Evolutionary conservation across 208 protist species (phyloP).

Genomic region (Herpetomonas tarakana): DNA sequence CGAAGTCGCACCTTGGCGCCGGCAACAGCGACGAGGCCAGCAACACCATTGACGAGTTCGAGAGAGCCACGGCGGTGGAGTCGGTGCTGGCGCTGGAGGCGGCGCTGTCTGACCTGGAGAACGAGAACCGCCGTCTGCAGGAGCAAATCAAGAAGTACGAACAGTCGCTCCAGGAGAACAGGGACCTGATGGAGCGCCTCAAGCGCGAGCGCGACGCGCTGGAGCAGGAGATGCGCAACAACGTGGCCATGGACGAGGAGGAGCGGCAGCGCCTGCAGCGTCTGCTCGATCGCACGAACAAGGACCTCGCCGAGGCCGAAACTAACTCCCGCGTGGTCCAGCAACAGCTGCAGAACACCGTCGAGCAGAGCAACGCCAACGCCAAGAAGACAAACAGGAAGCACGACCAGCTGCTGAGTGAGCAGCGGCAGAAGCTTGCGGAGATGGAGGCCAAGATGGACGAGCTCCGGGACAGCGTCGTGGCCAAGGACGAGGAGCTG

Average conservation of each 20-base stretch:
- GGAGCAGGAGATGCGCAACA: conserved; percentile 27
- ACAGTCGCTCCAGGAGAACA: conserved; percentile 31
- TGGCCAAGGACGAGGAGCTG: conserved; percentile 52
- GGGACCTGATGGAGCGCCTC: conserved; percentile 50
- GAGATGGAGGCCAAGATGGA: conserved; percentile 29
- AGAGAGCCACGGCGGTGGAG: conserved; percentile 51
- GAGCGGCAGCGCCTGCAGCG: conserved; percentile 31
- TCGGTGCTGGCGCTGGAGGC: conserved; percentile 52
- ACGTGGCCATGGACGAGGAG: conserved; percentile 27
- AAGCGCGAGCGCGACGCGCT: conserved; percentile 38
- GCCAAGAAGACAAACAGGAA: conserved; percentile 40
- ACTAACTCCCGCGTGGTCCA: conserved; percentile 22
- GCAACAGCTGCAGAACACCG: conserved; percentile 23
- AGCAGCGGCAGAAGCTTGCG: conserved; percentile 46
- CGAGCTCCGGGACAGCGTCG: conserved; percentile 27
- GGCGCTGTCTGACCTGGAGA: conserved; percentile 47
- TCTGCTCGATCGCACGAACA: conserved; percentile 32
- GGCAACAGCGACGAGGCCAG: conserved; percentile 1
- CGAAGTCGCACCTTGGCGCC: conserved; percentile 34
- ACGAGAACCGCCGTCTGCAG: conserved; percentile 53
- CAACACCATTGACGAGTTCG: conserved; percentile 39
- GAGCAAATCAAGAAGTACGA: conserved; percentile 37
- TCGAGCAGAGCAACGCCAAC: conserved; percentile 28
- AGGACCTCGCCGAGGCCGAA: conserved; percentile 38
- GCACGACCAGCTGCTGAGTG: conserved; percentile 41